Evolutionary conservation across 2,329 filamentous ascomycete species (phyloP).

Genomic region (Microcyclospora tardicrescens): DNA sequence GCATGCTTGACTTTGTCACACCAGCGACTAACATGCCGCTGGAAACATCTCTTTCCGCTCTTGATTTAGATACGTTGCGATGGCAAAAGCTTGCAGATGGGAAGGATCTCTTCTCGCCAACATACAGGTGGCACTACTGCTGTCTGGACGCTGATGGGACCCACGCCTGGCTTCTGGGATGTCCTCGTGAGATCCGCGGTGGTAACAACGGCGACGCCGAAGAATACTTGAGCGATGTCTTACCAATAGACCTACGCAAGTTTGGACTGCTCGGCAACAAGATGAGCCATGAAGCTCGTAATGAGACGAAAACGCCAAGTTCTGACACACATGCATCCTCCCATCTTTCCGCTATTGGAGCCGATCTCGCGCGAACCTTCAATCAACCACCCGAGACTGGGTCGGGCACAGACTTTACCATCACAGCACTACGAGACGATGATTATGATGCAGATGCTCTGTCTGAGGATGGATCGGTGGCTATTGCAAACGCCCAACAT

Average conservation of each 20-base stretch:
- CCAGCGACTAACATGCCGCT: conserved; percentile 77
- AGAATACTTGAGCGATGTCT: conserved; percentile 86
- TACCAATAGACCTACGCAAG: conserved; percentile 82
- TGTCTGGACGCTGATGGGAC: conserved; percentile 91
- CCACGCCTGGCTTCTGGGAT: conserved; percentile 93
- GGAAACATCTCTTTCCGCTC: conserved; percentile 79
- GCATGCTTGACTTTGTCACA: conserved; percentile 85
- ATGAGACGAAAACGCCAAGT: conserved; percentile 32
- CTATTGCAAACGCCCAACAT: conserved; percentile 4
- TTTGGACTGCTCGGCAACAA: conserved; percentile 85
- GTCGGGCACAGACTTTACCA: conserved; percentile 78
- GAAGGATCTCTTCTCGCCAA: conserved; percentile 77
- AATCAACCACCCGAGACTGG: conserved; percentile 72
- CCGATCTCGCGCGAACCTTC: conserved; percentile 76
- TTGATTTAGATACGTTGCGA: conserved; percentile 74
- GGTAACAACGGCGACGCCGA: conserved; percentile 60
- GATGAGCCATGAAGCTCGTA: conserved; percentile 24
- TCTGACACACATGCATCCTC: conserved; percentile 42
- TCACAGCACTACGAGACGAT: conserved; percentile 76
- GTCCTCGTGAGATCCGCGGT: conserved; percentile 62
- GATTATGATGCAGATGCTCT: conserved; percentile 43
- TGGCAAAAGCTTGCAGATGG: conserved; percentile 96
- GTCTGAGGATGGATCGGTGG: conserved; percentile 41
- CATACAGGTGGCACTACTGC: conserved; percentile 98
- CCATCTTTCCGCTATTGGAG: conserved; percentile 54